phyloP scores from a whole-genome alignment of 2,329 filamentous ascomycete species.

The Alternaria burnsii region DNA sequence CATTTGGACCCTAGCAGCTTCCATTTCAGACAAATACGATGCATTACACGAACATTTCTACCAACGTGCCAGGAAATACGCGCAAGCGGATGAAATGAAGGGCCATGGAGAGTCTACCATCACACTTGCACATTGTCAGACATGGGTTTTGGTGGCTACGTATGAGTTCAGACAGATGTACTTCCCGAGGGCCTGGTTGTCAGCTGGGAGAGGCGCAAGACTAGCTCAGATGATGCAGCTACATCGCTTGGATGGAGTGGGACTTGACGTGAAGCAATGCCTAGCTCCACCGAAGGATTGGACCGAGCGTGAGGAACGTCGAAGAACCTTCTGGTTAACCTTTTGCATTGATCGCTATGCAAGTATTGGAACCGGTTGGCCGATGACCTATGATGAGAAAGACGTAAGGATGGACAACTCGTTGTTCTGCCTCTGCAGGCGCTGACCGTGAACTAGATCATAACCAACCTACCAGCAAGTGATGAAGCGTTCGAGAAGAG shows the following conservation, averaged over 20 bases:
- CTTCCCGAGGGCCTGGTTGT: constrained; percentile 95
- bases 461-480: constrained; percentile 82
- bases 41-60: constrained; percentile 89
- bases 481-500: constrained; percentile 88
- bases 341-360: constrained; percentile 92
- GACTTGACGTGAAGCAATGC: constrained; percentile 91
- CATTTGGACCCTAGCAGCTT: constrained; percentile 95
- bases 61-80: constrained; percentile 85
- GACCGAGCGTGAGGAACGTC: constrained; percentile 90
- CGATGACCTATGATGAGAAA: constrained; percentile 89
- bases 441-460: constrained; percentile 61
- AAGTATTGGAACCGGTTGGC: constrained; percentile 97
- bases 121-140: constrained; percentile 84
- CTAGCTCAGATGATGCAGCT: constrained; percentile 91
- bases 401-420: constrained; percentile 65
- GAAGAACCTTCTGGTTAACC: constrained; percentile 93
- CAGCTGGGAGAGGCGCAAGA: constrained; percentile 80
- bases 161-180: constrained; percentile 99
- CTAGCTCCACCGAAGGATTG: constrained; percentile 86
- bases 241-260: constrained; percentile 82
- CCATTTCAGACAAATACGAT: constrained; percentile 81
- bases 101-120: constrained; percentile 91
- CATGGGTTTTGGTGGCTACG: constrained; percentile 78
- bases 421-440: not conserved
- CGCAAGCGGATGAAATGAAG: constrained; percentile 88